Conservation (phyloP, 257 asterid genomes). For the Fraxinus excelsior region DNA sequence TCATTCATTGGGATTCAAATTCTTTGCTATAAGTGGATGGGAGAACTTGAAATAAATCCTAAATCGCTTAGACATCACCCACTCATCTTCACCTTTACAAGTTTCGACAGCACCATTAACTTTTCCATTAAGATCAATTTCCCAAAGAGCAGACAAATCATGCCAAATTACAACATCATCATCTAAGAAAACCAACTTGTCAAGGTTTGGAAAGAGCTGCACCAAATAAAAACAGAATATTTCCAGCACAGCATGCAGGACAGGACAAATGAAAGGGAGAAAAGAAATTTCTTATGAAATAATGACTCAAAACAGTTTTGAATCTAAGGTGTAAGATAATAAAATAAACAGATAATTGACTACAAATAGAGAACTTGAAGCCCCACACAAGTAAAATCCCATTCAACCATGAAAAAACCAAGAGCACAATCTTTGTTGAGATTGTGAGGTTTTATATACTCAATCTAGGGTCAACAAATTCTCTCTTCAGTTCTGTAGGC, state of each 20-base stretch:
- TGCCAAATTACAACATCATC: constrained; percentile 87
- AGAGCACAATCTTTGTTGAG: background rate
- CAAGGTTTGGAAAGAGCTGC: constrained; percentile 94
- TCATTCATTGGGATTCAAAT: too few species aligned
- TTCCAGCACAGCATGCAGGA: background rate
- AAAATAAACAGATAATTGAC: background rate
- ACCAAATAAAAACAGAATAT: constrained; percentile 10
- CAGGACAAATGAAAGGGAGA: background rate
- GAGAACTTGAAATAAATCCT: constrained; percentile 22
- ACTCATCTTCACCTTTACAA: constrained; percentile 84
- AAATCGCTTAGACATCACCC: constrained; percentile 96
- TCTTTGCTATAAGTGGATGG: too few species aligned
- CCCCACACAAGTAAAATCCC: background rate
- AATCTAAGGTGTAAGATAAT: background rate
- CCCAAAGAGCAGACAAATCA: constrained; percentile 53
- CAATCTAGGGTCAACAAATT: background rate
- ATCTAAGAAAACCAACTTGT: constrained; percentile 89
- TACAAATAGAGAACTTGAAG: background rate
- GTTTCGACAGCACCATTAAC: constrained; percentile 97
- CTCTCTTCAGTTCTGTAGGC: background rate
- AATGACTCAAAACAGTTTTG: background rate
- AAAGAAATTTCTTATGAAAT: background rate
- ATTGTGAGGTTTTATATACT: background rate
- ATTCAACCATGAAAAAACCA: background rate
- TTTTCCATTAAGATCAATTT: constrained; percentile 76